Conservation (phyloP, 169 alveolate genomes). For the Eimeria zaria region DNA sequence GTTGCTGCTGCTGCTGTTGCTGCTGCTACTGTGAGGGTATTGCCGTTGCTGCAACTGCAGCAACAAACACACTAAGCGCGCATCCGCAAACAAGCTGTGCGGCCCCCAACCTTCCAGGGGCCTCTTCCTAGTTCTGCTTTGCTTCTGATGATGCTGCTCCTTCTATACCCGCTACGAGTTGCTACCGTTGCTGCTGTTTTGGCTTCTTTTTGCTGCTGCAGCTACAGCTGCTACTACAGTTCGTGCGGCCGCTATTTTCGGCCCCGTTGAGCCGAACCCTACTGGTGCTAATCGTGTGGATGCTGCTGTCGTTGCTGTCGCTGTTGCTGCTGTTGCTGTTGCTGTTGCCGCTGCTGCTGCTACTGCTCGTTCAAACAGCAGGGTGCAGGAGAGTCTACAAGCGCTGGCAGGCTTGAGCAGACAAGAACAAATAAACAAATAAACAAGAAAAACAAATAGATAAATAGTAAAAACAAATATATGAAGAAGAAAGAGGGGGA, state of each 20-base stretch:
- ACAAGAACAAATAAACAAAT: background rate
- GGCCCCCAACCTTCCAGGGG: slow-evolving; percentile 31
- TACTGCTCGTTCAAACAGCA: background rate
- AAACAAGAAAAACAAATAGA: background rate
- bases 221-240: background rate
- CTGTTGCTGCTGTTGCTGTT: slow-evolving; percentile 4
- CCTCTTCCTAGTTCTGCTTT: background rate
- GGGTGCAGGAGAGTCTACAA: background rate
- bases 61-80: slow-evolving; percentile 15
- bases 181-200: background rate
- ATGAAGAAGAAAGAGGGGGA: background rate
- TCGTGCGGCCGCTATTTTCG: too few relatives aligned
- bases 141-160: background rate
- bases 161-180: background rate
- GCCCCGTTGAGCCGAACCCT: too few relatives aligned
- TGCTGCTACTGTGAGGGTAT: background rate
- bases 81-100: background rate
- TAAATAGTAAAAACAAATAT: background rate
- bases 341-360: slow-evolving; percentile 15
- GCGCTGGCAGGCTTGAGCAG: background rate
- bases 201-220: background rate
- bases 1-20: background rate
- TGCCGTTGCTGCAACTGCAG: slow-evolving; percentile 28
- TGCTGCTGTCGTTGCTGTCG: slow-evolving; percentile 8
- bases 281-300: background rate